A percentile compares a stretch with the other conserved stretches of the same genome.
phyloP scores from a whole-genome alignment of 768 basidiomycete species.

The Termitomyces titanicus region DNA sequence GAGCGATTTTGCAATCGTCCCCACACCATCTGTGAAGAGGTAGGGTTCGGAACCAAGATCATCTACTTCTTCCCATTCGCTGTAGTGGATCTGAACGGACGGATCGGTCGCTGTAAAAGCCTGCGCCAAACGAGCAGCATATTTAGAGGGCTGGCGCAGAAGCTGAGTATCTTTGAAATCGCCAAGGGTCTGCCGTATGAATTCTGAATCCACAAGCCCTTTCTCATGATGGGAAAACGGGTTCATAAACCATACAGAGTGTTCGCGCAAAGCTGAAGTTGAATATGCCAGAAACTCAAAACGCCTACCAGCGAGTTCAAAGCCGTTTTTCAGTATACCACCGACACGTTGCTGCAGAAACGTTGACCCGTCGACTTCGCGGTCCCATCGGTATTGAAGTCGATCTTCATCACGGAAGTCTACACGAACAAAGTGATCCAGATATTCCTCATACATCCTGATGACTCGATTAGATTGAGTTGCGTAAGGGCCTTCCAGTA shows the following conservation, averaged over 20 bases:
- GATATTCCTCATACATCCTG: slow-evolving; percentile 54
- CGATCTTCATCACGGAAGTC: slow-evolving; percentile 84
- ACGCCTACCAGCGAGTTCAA: slow-evolving; percentile 62
- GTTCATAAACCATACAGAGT: slow-evolving; percentile 79
- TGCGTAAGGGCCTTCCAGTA: slow-evolving; percentile 74
- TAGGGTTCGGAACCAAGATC: slow-evolving; percentile 49
- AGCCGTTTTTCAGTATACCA: slow-evolving; percentile 54
- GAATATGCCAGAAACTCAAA: slow-evolving; percentile 88
- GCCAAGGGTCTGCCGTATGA: slow-evolving; percentile 62
- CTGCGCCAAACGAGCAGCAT: slow-evolving; percentile 79
- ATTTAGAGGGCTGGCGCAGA: slow-evolving; percentile 65
- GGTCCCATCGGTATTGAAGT: slow-evolving; percentile 69
- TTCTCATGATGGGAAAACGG: slow-evolving; percentile 50
- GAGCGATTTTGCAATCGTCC: slow-evolving; percentile 66
- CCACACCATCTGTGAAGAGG: slow-evolving; percentile 75
- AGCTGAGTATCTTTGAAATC: slow-evolving; percentile 54
- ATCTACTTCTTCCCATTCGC: slow-evolving; percentile 60
- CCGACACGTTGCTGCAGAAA: slow-evolving; percentile 62
- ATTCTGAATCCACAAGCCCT: slow-evolving; percentile 47
- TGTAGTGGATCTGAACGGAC: slow-evolving; percentile 50
- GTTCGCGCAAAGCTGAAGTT: slow-evolving; percentile 69
- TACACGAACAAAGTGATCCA: slow-evolving; percentile 75
- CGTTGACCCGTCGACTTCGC: slow-evolving; percentile 53
- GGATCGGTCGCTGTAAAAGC: slow-evolving; percentile 82
- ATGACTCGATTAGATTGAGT: slow-evolving; percentile 81